Evolutionary conservation across 768 basidiomycete genomes (phyloP).

Genomic region (Collybia sp.): DNA sequence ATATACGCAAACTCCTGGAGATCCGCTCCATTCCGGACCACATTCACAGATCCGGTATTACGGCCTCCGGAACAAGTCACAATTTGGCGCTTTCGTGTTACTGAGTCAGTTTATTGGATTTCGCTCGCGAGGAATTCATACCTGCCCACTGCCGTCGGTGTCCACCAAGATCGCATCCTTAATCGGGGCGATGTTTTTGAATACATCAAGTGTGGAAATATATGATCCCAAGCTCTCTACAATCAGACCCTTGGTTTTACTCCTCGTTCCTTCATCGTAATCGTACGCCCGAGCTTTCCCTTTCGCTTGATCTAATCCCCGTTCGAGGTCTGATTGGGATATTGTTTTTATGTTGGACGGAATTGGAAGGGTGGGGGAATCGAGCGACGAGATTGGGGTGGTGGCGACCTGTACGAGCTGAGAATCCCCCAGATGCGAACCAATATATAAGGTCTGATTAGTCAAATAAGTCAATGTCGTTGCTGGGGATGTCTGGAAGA

Average conservation of each 20-base stretch:
- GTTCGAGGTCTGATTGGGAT: constrained; percentile 25
- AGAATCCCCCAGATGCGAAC: constrained; percentile 80
- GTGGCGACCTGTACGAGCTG: constrained; percentile 63
- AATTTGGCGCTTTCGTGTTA: constrained; percentile 54
- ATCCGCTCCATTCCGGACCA: constrained; percentile 80
- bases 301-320: constrained; percentile 23
- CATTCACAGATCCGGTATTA: constrained; percentile 70
- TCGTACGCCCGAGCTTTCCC: constrained; percentile 31
- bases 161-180: constrained; percentile 77
- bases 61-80: constrained; percentile 83
- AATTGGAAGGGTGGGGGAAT: constrained; percentile 45
- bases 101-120: background rate
- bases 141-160: constrained; percentile 66
- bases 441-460: constrained; percentile 67
- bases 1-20: constrained; percentile 61
- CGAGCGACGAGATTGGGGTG: constrained; percentile 34
- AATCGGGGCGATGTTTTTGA: constrained; percentile 80
- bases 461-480: constrained; percentile 70
- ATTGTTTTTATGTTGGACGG: constrained; percentile 42
- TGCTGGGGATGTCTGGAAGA: constrained; percentile 59
- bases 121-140: constrained; percentile 18
- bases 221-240: constrained; percentile 50
- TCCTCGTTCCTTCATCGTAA: constrained; percentile 25
- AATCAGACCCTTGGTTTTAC: constrained; percentile 35
- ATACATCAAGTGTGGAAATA: constrained; percentile 57